Evolutionary conservation across 129 eudicot genomes (phyloP).

Genomic region (Tagetes erecta): DNA sequence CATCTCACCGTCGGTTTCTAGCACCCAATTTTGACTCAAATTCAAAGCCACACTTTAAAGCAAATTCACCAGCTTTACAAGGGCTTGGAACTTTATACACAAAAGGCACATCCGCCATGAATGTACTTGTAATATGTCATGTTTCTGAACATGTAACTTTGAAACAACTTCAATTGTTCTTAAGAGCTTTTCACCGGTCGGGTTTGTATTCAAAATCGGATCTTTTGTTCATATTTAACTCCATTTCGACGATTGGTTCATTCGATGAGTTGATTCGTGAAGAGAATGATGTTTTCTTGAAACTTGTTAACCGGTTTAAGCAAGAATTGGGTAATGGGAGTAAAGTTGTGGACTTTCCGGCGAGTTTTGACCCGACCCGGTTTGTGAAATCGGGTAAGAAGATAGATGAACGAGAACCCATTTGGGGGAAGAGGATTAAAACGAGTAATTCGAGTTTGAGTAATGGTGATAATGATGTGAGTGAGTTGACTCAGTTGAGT

Average conservation of each 20-base stretch:
- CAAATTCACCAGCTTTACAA: constrained; percentile 59
- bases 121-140: constrained; percentile 64
- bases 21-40: not conserved
- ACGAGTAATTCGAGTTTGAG: constrained; percentile 36
- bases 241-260: constrained; percentile 26
- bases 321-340: constrained; percentile 27
- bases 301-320: constrained; percentile 34
- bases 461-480: not conserved
- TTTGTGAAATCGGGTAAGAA: constrained; percentile 44
- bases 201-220: constrained; percentile 57
- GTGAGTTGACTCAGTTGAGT: constrained; percentile 66
- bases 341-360: constrained; percentile 19
- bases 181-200: constrained; percentile 49
- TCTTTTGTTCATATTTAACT: constrained; percentile 53
- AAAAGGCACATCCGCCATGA: constrained; percentile 72
- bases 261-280: constrained; percentile 38
- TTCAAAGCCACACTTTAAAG: not conserved
- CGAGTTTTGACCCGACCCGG: constrained; percentile 53
- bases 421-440: constrained; percentile 63
- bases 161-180: constrained; percentile 48
- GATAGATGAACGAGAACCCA: constrained; percentile 53
- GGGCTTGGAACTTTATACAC: constrained; percentile 67
- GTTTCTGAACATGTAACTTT: constrained; percentile 37
- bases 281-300: constrained; percentile 58
- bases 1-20: constrained; percentile 34